Base-by-base conservation (phyloP, 2,329 filamentous ascomycete species). In the Aspergillus tubingensis region DNA sequence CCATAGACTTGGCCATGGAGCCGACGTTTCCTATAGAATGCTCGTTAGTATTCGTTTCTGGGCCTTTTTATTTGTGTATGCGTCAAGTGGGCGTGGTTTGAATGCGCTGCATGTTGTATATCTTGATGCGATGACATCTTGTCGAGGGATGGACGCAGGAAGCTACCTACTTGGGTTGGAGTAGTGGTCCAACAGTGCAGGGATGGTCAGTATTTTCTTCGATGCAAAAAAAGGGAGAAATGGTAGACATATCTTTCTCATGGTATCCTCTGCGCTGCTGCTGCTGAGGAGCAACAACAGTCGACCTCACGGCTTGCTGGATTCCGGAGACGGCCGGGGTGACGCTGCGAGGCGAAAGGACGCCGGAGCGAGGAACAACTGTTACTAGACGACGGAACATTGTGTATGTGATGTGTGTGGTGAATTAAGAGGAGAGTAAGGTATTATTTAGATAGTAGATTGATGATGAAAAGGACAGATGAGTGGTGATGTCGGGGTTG, bases 151-250 rank as follows among this genome's bases (percentile, higher is more conserved):
- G 13, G 13, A 44, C 21, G 47, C 17, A 30, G 23, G 47, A 27
- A 32, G 25, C 23, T 50, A 50, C 47, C 47, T 92, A 66, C 90
- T 86, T 27, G 90, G 90, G 69, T 85, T 85, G 77, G 86, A 90
- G 81, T 94, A 94, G 80, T 94, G 91, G 77, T 96, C 91, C 66
- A 96, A 84, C 67, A 91, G 81, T 83, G 57, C 60, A 61, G 13
- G 58, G 56, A 55, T 23, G 21, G 68, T 64, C 60, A 68, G 60
- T n/a, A 60, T 61, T 57, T 58, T 60, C 47, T n/a, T 50, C 25
- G 58, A 23, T 25, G 21, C 19, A 5, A 54, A 57, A 49, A 41
- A 25, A 15, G 38, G 36, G 36, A 62, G 43, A 48, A 17, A 25
- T n/a, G 17, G 30, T 36, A n/a, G 15, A 82, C 82, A 78, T 80